Base-by-base conservation (phyloP, 495 filamentous ascomycete species). In the Tetracladium setigerum region DNA sequence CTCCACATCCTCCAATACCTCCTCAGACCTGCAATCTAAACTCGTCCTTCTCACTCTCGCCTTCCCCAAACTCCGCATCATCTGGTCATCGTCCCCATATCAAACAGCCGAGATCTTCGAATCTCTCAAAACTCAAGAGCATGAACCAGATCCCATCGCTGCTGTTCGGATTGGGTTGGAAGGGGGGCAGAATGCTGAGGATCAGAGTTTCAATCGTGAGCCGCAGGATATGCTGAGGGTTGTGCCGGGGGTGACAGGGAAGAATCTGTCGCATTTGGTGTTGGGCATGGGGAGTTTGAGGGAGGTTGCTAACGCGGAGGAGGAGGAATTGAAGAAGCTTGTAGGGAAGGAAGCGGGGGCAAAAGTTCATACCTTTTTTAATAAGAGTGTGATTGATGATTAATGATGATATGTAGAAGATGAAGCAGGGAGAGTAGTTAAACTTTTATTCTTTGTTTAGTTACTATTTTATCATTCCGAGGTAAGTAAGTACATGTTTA, bases 31-130 rank as follows among this genome's bases (percentile, higher is more conserved):
- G 30, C 92, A 98, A 61, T 81, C 86, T 49, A 91, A 95, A 66
- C 74, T 98, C 46, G 92, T 96, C 13, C 74, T 98, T 16, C 76
- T 98, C 5, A 95, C 89, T 0, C 79, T 97, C 27, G 89, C 94
- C 0, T 98, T 97, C 57, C 92, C 92, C 2, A 76, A 78, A 7
- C 73, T 98, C 22, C 82, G 84, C 44, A 83, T 98, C 42, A 90
- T 98, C 52, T 98, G 92, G 92, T 91, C 86, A 8, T 86, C 81
- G 0, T 87, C 80, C 14, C 91, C 92, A 0, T 96, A 95, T 61
- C 91, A 98, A 63, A 97, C 94, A 1, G 92, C 92, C 5, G 89
- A 95, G 67, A 97, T 98, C 51, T 97, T 97, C 63, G 82, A 87
- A 32, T 84, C 89, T 55, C 71, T 98, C 17, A 98, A 98, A 69